These are phyloP conservation scores for Hericium alpestre DNA, from an alignment of 768 basidiomycete species.

Conservation along the genomic window DNA sequence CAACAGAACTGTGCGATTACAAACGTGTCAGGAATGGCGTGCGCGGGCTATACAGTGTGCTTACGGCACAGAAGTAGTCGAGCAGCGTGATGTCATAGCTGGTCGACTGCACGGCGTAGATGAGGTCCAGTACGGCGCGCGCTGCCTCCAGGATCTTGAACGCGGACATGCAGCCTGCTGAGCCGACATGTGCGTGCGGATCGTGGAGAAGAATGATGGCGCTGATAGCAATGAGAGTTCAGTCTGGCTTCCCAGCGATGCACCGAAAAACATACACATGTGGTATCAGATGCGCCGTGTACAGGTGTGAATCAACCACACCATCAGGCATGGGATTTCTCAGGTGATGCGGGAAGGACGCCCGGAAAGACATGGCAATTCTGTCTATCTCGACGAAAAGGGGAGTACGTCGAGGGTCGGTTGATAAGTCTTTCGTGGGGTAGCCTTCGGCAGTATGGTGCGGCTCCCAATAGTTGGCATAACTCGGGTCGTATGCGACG, in stretches of 20 bases:
- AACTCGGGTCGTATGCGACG: conserved; percentile 24
- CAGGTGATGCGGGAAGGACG: conserved; percentile 20
- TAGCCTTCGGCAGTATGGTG: not conserved
- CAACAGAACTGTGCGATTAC: conserved; percentile 42
- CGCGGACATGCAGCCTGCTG: conserved; percentile 54
- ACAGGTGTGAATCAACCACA: conserved; percentile 28
- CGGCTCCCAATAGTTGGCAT: conserved; percentile 8
- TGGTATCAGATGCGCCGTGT: conserved; percentile 15
- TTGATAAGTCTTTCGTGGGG: not conserved
- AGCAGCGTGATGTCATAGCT: conserved; percentile 63
- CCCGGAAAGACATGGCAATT: conserved; percentile 17
- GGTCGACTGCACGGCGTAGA: conserved; percentile 57
- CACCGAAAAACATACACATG: conserved; percentile 22
- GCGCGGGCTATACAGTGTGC: conserved; percentile 10
- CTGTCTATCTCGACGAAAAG: conserved; percentile 21
- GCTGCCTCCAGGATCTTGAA: conserved; percentile 59
- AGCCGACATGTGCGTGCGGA: conserved; percentile 55
- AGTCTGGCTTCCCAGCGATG: conserved; percentile 21
- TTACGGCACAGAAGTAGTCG: conserved; percentile 60
- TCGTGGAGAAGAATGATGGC: conserved; percentile 66
- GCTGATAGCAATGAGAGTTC: conserved; percentile 24
- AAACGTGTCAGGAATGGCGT: not conserved
- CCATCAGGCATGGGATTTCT: conserved; percentile 25
- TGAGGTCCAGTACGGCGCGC: conserved; percentile 53
- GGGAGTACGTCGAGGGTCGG: conserved; percentile 21